Evolutionary conservation across 164 flowering plant species (phyloP).

Genomic region (Nelumbo lutea): DNA sequence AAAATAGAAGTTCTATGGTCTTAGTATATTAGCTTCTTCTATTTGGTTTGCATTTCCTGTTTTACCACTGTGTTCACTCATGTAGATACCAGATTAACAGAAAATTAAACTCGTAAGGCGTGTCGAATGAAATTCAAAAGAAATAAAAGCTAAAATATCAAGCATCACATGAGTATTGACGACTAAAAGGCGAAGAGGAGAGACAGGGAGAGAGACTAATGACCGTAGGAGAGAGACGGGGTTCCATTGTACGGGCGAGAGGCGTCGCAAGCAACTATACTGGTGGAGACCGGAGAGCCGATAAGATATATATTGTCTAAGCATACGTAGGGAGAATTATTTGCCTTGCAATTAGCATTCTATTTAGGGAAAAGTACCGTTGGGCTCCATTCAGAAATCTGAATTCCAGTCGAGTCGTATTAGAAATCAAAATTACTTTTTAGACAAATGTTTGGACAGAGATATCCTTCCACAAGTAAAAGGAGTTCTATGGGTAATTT

Average conservation of each 20-base stretch:
- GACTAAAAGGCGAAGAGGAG: background rate
- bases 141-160: background rate
- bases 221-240: conserved; percentile 1
- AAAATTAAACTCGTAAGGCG: background rate
- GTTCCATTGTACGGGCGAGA: conserved; percentile 3
- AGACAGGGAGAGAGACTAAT: background rate
- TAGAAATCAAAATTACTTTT: too few relatives aligned
- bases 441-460: too few relatives aligned
- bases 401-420: too few relatives aligned
- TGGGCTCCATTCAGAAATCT: too few relatives aligned
- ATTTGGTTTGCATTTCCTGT: too few relatives aligned
- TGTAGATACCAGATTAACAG: background rate
- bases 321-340: too few relatives aligned
- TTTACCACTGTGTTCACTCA: background rate
- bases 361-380: too few relatives aligned
- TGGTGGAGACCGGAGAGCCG: background rate
- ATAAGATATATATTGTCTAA: too few relatives aligned
- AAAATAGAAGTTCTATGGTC: too few relatives aligned
- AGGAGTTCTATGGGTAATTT: too few relatives aligned
- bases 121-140: background rate
- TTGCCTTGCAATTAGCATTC: too few relatives aligned
- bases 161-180: background rate
- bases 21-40: background rate
- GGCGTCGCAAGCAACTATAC: background rate
- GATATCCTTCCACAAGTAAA: too few relatives aligned